Percentiles rank a stretch among this genome's conserved stretches.
Evolutionary conservation across 208 protist genomes (phyloP).

Genomic region (Novymonas esmeraldas): DNA sequence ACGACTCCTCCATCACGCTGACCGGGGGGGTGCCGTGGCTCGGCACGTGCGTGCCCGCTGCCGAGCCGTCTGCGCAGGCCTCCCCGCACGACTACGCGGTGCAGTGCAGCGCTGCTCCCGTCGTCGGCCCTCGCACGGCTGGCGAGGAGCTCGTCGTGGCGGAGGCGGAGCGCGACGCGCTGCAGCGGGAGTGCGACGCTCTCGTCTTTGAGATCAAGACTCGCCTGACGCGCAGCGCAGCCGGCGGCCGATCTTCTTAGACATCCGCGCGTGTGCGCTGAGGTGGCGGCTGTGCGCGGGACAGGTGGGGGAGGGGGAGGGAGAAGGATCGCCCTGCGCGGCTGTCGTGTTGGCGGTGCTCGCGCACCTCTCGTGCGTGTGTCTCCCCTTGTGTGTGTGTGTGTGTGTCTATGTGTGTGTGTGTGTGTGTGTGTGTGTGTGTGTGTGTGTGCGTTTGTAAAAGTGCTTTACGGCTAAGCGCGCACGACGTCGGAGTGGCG

Average conservation of each 20-base stretch:
- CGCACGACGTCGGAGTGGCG: too few species aligned
- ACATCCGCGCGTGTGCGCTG: too few species aligned
- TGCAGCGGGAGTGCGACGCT: slow-evolving; percentile 71
- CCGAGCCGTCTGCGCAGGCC: neutral
- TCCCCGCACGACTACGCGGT: neutral
- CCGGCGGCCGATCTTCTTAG: neutral
- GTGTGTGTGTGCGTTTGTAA: too few species aligned
- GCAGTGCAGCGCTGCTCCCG: neutral
- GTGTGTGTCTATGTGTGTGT: too few species aligned
- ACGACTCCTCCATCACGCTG: slow-evolving; percentile 17
- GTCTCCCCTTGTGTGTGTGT: too few species aligned
- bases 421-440: too few species aligned
- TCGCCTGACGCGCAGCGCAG: slow-evolving; percentile 5
- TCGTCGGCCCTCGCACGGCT: slow-evolving; percentile 2
- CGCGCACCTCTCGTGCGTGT: too few species aligned
- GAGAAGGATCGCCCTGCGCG: too few species aligned
- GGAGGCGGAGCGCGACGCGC: slow-evolving; percentile 33
- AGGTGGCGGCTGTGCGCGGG: too few species aligned
- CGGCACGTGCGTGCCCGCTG: neutral
- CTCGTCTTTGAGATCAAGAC: slow-evolving; percentile 45
- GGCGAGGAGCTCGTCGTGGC: slow-evolving; percentile 33
- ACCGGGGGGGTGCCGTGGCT: neutral
- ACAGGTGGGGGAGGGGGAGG: neutral
- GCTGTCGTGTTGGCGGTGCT: too few species aligned
- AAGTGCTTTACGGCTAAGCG: too few species aligned